Conservation (phyloP, 192 early-diverging fungal genomes). For the Gryganskiella cystojenkinii region DNA sequence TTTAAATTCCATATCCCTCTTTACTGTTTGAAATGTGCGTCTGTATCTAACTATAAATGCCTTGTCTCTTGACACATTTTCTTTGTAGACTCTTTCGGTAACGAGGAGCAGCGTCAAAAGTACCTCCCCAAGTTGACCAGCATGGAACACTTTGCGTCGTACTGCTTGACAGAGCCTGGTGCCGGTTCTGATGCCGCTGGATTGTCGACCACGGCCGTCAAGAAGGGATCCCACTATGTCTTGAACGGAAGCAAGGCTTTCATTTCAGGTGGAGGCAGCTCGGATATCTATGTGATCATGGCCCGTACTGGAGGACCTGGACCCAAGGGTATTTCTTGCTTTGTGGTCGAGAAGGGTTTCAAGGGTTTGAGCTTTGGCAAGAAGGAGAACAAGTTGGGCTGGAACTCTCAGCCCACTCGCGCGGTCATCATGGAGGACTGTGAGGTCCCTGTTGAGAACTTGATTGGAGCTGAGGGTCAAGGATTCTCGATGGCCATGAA, state of each 20-base stretch:
- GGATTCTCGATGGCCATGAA: constrained; percentile 74
- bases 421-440: constrained; percentile 70
- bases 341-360: constrained; percentile 66
- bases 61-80: background rate
- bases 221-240: constrained; percentile 89
- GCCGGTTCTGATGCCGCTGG: constrained; percentile 82
- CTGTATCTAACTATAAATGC: background rate
- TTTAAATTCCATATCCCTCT: background rate
- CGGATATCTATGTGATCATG: constrained; percentile 71
- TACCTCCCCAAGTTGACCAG: constrained; percentile 84
- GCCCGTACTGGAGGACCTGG: constrained; percentile 64
- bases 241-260: constrained; percentile 90
- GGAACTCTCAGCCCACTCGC: constrained; percentile 69
- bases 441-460: constrained; percentile 59
- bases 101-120: constrained; percentile 59
- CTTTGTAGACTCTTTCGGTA: constrained; percentile 40
- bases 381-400: constrained; percentile 70
- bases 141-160: constrained; percentile 84
- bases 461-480: constrained; percentile 66
- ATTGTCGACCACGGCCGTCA: constrained; percentile 78
- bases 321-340: constrained; percentile 65
- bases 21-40: background rate
- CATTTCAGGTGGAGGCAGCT: constrained; percentile 74
- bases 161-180: constrained; percentile 91
- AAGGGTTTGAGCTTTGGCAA: constrained; percentile 69